phyloP scores from a whole-genome alignment of 2,329 filamentous ascomycete species.

The Zasmidium cellare region DNA sequence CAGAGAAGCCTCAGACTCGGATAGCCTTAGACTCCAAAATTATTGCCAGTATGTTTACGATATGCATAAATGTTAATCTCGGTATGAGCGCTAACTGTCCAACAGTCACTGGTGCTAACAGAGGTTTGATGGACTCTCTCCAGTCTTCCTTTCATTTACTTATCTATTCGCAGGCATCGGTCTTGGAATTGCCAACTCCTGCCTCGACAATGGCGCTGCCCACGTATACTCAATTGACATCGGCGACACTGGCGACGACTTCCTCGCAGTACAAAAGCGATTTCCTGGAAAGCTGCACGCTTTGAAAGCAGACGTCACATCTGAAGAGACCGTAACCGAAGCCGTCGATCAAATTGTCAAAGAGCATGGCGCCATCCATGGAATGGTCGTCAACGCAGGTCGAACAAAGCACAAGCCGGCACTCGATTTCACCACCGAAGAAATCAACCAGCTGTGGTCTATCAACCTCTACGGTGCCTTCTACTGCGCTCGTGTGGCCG shows the following conservation, averaged over 20 bases:
- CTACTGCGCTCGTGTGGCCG: constrained; percentile 43
- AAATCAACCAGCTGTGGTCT: constrained; percentile 46
- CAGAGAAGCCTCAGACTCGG: no score
- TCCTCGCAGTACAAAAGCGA: constrained; percentile 38
- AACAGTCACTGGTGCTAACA: no score
- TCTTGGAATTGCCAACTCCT: constrained; percentile 49
- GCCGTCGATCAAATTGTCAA: constrained; percentile 48
- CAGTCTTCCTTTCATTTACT: no score
- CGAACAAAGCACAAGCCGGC: constrained; percentile 55
- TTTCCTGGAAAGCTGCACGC: constrained; percentile 44
- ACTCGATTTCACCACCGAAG: constrained; percentile 50
- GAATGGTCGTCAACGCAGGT: constrained; percentile 54
- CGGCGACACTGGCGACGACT: constrained; percentile 44
- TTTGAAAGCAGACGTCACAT: constrained; percentile 49
- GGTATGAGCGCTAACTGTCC: no score
- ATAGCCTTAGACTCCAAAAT: no score
- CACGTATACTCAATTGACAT: constrained; percentile 51
- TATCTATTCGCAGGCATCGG: constrained; percentile 43
- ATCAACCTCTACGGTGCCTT: constrained; percentile 49
- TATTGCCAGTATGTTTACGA: no score
- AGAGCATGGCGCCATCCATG: constrained; percentile 47
- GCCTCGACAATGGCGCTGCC: constrained; percentile 46
- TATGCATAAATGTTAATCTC: no score
- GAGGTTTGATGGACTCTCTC: no score
- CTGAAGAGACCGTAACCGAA: constrained; percentile 45